Evolutionary conservation across 352 stramenopile genomes (phyloP).

Genomic region (Phytophthora kernoviae): DNA sequence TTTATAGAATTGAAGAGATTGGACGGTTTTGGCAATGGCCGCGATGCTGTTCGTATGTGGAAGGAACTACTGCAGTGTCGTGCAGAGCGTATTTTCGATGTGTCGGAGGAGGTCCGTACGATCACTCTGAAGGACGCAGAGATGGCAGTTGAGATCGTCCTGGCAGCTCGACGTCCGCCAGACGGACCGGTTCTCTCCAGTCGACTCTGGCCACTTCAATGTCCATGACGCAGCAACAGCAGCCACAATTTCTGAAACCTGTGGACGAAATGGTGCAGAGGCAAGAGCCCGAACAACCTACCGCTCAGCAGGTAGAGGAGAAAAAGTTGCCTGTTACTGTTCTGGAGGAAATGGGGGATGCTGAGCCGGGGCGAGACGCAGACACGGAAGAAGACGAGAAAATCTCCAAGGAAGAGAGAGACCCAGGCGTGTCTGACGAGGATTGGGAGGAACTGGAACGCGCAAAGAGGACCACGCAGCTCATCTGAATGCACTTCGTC

Average conservation of each 20-base stretch:
- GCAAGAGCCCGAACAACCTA: constrained; percentile 8
- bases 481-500: constrained; percentile 41
- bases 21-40: constrained; percentile 75
- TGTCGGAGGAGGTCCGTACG: constrained; percentile 49
- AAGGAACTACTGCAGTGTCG: constrained; percentile 66
- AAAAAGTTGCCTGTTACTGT: not conserved
- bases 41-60: constrained; percentile 73
- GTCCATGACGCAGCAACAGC: constrained; percentile 4
- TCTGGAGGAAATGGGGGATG: constrained; percentile 22
- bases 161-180: constrained; percentile 49
- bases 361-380: constrained; percentile 14
- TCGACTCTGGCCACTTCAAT: constrained; percentile 7
- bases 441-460: constrained; percentile 71
- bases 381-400: constrained; percentile 19
- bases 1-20: constrained; percentile 52
- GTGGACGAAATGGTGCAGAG: constrained; percentile 5
- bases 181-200: constrained; percentile 35
- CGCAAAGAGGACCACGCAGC: constrained; percentile 55
- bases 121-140: constrained; percentile 53
- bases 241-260: not conserved
- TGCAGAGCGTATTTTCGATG: constrained; percentile 55
- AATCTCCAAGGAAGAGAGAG: constrained; percentile 30
- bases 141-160: constrained; percentile 35
- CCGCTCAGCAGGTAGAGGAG: constrained; percentile 14
- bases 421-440: constrained; percentile 63